These are phyloP conservation scores for Blastomyces silverae DNA, from an alignment of 2,329 filamentous ascomycete species.

Conservation along the genomic window DNA sequence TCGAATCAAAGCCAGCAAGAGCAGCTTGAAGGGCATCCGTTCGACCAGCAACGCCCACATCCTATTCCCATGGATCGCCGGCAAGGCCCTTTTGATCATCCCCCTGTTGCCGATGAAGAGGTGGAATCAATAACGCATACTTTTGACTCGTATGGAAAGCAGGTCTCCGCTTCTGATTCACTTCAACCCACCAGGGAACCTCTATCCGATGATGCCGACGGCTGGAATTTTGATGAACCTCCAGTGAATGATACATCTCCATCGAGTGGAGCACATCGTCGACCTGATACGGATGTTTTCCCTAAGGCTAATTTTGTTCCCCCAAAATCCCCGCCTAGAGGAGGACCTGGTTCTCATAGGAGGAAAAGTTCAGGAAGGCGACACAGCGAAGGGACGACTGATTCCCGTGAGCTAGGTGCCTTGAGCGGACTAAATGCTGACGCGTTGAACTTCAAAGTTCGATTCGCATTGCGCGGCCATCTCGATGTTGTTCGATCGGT, in stretches of 20 bases:
- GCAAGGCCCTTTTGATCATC: conserved; percentile 38
- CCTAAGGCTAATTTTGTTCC: conserved; percentile 70
- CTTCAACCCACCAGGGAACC: conserved; percentile 14
- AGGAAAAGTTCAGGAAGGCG: conserved; percentile 73
- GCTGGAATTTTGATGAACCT: conserved; percentile 88
- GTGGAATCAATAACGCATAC: conserved; percentile 53
- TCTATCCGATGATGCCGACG: conserved; percentile 55
- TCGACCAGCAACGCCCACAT: conserved; percentile 44
- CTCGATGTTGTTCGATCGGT: conserved; percentile 89
- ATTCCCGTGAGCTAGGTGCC: conserved; percentile 47
- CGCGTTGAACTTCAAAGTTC: conserved; percentile 75
- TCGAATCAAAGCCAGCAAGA: conserved; percentile 39
- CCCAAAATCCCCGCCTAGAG: conserved; percentile 70
- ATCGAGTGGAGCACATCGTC: conserved; percentile 45
- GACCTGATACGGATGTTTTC: conserved; percentile 83
- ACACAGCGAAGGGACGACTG: conserved; percentile 56
- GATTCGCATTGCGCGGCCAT: conserved; percentile 86
- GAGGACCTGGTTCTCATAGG: conserved; percentile 60
- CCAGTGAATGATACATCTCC: conserved; percentile 46
- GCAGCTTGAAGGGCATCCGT: conserved; percentile 36
- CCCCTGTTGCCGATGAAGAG: conserved; percentile 47
- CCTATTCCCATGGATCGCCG: conserved; percentile 47
- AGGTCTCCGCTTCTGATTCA: conserved; percentile 22
- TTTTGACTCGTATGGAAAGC: conserved; percentile 53
- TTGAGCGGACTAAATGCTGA: conserved; percentile 52